These are phyloP conservation scores for Colletotrichum liriopes DNA, from an alignment of 2,329 filamentous ascomycete species.

Conservation along the genomic window DNA sequence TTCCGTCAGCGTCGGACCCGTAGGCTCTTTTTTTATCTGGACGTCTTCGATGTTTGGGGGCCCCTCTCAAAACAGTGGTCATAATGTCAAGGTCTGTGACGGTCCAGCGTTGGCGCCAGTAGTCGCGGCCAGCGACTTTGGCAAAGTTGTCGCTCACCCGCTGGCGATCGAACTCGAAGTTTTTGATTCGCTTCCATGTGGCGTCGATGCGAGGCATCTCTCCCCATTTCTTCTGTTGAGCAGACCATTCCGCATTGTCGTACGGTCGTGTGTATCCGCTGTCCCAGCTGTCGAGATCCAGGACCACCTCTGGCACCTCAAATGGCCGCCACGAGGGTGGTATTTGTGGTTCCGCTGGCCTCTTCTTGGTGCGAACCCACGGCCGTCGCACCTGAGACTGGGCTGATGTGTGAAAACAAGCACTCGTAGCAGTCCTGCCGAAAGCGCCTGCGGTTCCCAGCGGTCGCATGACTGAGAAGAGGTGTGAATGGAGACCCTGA, in stretches of 20 bases:
- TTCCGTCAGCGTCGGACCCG: background rate
- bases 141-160: conserved; percentile 39
- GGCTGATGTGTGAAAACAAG: conserved; percentile 21
- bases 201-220: conserved; percentile 44
- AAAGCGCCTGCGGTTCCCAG: conserved; percentile 3
- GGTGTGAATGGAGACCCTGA: background rate
- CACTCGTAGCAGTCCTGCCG: conserved; percentile 8
- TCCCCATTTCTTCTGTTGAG: conserved; percentile 51
- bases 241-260: conserved; percentile 55
- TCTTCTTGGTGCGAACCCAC: conserved; percentile 36
- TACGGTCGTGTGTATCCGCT: conserved; percentile 60
- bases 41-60: conserved; percentile 7
- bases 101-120: conserved; percentile 51
- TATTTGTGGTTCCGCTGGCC: conserved; percentile 6
- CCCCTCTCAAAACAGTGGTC: conserved; percentile 53
- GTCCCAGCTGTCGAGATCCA: conserved; percentile 68
- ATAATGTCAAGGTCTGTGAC: conserved; percentile 62
- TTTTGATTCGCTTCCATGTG: conserved; percentile 47
- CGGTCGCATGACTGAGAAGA: conserved; percentile 21
- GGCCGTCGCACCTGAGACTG: background rate
- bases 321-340: conserved; percentile 40
- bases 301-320: conserved; percentile 58
- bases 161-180: conserved; percentile 50
- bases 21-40: background rate
- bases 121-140: conserved; percentile 24